phyloP scores from a whole-genome alignment of 441 rosid species.

The Bocquillonia castaneifolia region DNA sequence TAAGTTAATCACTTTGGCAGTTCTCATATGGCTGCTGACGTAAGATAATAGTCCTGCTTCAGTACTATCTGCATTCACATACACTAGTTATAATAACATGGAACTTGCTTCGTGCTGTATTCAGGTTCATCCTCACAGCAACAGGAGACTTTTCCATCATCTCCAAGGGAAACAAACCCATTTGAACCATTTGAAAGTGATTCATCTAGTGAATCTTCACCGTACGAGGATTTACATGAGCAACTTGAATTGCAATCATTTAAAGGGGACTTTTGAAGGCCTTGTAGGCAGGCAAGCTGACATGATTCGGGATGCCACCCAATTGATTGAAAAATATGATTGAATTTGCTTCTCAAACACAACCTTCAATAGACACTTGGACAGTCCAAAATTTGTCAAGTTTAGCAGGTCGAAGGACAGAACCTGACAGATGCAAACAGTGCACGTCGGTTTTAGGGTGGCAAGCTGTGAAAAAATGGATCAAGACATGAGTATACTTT shows the following conservation, averaged over 20 bases:
- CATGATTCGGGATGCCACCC: background rate
- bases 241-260: slow-evolving; percentile 20
- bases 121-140: slow-evolving; percentile 80
- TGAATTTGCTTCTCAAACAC: background rate
- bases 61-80: too few species aligned
- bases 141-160: slow-evolving; percentile 66
- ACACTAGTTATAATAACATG: too few species aligned
- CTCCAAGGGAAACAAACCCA: slow-evolving; percentile 64
- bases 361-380: background rate
- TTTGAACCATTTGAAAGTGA: slow-evolving; percentile 52
- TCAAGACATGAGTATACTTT: background rate
- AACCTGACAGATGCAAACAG: background rate
- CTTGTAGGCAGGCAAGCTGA: background rate
- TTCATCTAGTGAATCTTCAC: slow-evolving; percentile 72
- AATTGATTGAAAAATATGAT: background rate
- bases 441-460: background rate
- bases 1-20: too few species aligned
- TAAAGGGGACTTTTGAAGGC: slow-evolving; percentile 11
- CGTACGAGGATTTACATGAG: slow-evolving; percentile 79
- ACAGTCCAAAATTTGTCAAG: background rate
- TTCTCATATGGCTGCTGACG: too few species aligned
- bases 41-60: too few species aligned
- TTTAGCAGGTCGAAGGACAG: background rate
- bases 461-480: background rate
- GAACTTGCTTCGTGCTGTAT: slow-evolving; percentile 18